Percentiles rank a stretch among this genome's conserved stretches.
These are phyloP conservation scores for Citeromyces hawaiiensis DNA, from an alignment of 1,139 yeast species.

Conservation along the genomic window DNA sequence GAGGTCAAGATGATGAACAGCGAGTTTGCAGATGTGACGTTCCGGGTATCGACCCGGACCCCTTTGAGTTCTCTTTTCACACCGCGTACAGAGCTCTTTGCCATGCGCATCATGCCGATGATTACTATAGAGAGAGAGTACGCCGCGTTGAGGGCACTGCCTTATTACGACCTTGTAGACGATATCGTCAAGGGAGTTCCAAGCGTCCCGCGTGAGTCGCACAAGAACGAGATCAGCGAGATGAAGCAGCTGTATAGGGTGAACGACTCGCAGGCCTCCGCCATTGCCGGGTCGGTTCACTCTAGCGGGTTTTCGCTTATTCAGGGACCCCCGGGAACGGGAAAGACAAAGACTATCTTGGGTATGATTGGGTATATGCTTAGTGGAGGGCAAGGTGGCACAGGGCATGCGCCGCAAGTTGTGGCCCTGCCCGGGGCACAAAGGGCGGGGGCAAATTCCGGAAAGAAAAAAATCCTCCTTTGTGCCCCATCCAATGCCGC, in stretches of 20 bases:
- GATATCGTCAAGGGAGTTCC: conserved; percentile 60
- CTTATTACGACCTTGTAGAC: conserved; percentile 60
- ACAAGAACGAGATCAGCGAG: conserved; percentile 22
- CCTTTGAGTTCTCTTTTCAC: conserved; percentile 40
- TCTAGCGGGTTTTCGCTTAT: conserved; percentile 75
- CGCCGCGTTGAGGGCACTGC: conserved; percentile 69
- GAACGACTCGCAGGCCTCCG: conserved; percentile 82
- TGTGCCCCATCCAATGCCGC: conserved; percentile 99
- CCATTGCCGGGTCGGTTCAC: conserved; percentile 61
- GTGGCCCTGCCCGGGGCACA: not conserved
- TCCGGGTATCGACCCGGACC: conserved; percentile 40
- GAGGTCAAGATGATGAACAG: conserved; percentile 54
- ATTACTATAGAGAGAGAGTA: conserved; percentile 89
- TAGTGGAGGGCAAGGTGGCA: too few relatives aligned
- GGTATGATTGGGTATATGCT: conserved; percentile 80
- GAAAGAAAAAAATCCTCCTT: conserved; percentile 41
- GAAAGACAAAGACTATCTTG: conserved; percentile 91
- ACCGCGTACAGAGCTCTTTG: conserved; percentile 51
- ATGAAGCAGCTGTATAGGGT: conserved; percentile 39
- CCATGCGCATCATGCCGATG: conserved; percentile 72
- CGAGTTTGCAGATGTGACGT: conserved; percentile 58
- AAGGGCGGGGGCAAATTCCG: not conserved
- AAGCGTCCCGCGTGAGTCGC: conserved; percentile 22
- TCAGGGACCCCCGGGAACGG: conserved; percentile 98
- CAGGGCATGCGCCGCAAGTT: not conserved